phyloP scores from a whole-genome alignment of 768 basidiomycete genomes.

The Xerocomellus chrysenteron region DNA sequence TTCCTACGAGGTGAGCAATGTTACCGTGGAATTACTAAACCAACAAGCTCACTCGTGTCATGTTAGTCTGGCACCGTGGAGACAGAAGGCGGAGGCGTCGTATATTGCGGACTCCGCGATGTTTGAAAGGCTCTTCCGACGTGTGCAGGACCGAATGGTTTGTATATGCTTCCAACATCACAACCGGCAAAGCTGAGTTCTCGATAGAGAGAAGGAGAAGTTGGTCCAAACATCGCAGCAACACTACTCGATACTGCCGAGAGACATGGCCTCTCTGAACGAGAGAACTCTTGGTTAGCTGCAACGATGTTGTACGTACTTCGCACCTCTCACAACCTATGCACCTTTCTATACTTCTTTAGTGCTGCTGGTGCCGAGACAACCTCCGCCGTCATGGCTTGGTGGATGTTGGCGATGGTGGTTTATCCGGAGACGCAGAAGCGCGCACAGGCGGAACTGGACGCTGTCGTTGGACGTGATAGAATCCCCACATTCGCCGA shows the following conservation, averaged over 20 bases:
- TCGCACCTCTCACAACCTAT: not conserved
- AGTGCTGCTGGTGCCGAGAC: slow-evolving; percentile 7
- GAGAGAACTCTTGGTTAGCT: slow-evolving; percentile 19
- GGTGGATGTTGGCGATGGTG: slow-evolving; percentile 26
- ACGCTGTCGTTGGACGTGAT: slow-evolving; percentile 22
- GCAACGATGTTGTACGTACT: slow-evolving; percentile 11
- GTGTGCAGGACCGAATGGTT: slow-evolving; percentile 3
- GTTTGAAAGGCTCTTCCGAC: not conserved
- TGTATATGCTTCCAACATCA: not conserved
- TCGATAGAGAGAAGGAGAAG: not conserved
- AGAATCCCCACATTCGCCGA: slow-evolving; percentile 17
- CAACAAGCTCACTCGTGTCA: not conserved
- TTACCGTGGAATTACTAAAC: not conserved
- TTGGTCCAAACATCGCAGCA: not conserved
- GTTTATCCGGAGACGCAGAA: slow-evolving; percentile 27
- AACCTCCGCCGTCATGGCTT: slow-evolving; percentile 10
- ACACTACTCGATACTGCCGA: slow-evolving; percentile 1
- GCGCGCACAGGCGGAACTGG: slow-evolving; percentile 25
- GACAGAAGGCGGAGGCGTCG: not conserved
- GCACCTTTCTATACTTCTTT: not conserved
- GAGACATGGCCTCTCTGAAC: slow-evolving; percentile 5
- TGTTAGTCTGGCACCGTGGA: slow-evolving; percentile 6
- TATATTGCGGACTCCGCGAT: not conserved
- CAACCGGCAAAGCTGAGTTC: not conserved
- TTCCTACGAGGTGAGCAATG: slow-evolving; percentile 23